A percentile compares a stretch with the other conserved stretches of the same genome.
Conservation (phyloP, 2,329 filamentous ascomycete species). For the Xylariaceae sp. region DNA sequence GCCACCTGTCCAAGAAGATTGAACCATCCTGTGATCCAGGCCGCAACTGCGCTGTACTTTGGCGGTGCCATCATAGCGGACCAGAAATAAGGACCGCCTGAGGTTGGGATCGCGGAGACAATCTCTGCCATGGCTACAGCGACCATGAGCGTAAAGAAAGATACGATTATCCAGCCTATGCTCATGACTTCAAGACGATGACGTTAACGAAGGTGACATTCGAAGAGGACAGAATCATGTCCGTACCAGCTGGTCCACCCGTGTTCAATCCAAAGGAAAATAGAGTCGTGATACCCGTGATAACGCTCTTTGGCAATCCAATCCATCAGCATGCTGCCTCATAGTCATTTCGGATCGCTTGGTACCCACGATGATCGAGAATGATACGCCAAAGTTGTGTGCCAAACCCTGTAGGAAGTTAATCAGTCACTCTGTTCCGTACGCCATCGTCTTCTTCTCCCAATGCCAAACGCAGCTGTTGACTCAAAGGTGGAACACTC, state of each 20-base stretch:
- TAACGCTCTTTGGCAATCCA: constrained; percentile 43
- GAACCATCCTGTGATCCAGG: constrained; percentile 41
- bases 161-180: constrained; percentile 49
- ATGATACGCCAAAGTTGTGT: constrained; percentile 60
- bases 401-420: constrained; percentile 35
- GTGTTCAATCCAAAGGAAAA: constrained; percentile 54
- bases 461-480: neutral
- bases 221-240: neutral
- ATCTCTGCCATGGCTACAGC: constrained; percentile 56
- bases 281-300: constrained; percentile 56
- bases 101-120: constrained; percentile 55
- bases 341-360: neutral
- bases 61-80: constrained; percentile 52
- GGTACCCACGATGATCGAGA: constrained; percentile 53
- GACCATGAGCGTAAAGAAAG: constrained; percentile 53
- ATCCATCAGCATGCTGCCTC: neutral
- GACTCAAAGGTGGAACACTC: neutral
- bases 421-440: neutral
- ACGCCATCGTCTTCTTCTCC: neutral
- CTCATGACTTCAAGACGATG: constrained; percentile 19
- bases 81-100: constrained; percentile 59
- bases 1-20: constrained; percentile 40
- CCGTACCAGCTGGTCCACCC: constrained; percentile 43
- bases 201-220: neutral
- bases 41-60: constrained; percentile 34